Percentiles rank a stretch among this genome's conserved stretches.
Evolutionary conservation across 1,139 yeast species (phyloP).

Genomic region (Geotrichum reessii): DNA sequence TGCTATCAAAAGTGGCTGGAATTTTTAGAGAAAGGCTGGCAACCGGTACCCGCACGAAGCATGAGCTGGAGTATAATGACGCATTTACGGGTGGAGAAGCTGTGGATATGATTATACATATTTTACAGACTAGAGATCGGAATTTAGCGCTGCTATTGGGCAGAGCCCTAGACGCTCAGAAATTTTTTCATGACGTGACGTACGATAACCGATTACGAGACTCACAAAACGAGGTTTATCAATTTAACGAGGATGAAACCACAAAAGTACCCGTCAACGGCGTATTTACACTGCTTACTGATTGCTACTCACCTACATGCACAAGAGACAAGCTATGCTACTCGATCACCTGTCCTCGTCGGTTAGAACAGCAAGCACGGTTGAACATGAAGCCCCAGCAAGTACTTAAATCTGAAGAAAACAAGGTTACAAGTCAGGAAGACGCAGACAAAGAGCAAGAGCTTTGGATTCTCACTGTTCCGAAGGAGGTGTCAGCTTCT

Average conservation of each 20-base stretch:
- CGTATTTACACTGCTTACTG: constrained; percentile 84
- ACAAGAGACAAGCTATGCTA: constrained; percentile 83
- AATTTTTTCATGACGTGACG: constrained; percentile 90
- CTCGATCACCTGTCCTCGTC: constrained; percentile 92
- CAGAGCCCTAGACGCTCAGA: constrained; percentile 89
- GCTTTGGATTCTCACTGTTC: constrained; percentile 91
- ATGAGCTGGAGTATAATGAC: constrained; percentile 91
- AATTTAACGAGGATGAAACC: constrained; percentile 46
- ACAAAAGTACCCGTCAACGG: constrained; percentile 59
- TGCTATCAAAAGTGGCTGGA: constrained; percentile 77
- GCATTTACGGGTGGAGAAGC: constrained; percentile 94
- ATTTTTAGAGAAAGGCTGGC: constrained; percentile 66
- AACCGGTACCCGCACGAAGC: constrained; percentile 75
- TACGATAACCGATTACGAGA: constrained; percentile 90
- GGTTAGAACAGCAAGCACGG: constrained; percentile 93
- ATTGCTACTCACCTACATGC: constrained; percentile 96
- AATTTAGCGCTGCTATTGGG: constrained; percentile 84
- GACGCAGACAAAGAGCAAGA: constrained; percentile 79
- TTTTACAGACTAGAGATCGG: constrained; percentile 85
- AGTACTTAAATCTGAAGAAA: constrained; percentile 76
- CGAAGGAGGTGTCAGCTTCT: constrained; percentile 69
- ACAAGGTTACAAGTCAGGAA: constrained; percentile 66
- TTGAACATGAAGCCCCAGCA: constrained; percentile 85
- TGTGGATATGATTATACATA: constrained; percentile 77
- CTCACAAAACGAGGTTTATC: constrained; percentile 81